These are phyloP conservation scores for Mesembryanthemum crystallinum DNA, from an alignment of 148 eudicot genomes.

Conservation along the genomic window DNA sequence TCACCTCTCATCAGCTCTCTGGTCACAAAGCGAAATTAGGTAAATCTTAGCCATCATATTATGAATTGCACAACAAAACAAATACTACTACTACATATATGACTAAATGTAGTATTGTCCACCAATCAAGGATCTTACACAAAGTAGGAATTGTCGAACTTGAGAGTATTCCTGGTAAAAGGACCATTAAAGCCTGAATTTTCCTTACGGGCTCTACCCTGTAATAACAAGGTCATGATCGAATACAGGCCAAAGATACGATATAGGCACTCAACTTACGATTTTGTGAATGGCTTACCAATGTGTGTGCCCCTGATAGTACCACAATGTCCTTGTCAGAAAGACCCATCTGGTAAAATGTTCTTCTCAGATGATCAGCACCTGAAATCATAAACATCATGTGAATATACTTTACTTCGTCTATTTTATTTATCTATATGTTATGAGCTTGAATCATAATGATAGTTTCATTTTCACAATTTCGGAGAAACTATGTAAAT, in stretches of 20 bases:
- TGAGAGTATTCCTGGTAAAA: conserved; percentile 70
- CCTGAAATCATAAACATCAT: conserved; percentile 30
- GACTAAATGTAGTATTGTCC: background rate
- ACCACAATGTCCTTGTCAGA: conserved; percentile 77
- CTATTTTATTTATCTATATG: too few relatives aligned
- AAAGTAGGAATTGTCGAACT: conserved; percentile 82
- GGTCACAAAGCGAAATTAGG: background rate
- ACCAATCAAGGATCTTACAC: conserved; percentile 38
- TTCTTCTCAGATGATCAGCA: conserved; percentile 54
- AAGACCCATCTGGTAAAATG: conserved; percentile 73
- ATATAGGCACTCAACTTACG: too few relatives aligned
- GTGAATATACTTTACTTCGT: too few relatives aligned
- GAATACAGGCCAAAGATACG: too few relatives aligned
- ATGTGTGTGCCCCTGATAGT: conserved; percentile 83
- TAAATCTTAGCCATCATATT: background rate
- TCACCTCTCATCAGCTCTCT: conserved; percentile 76
- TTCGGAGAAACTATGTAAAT: too few relatives aligned
- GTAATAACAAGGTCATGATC: background rate
- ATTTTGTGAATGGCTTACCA: conserved; percentile 40
- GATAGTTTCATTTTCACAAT: too few relatives aligned
- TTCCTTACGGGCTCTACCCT: conserved; percentile 83
- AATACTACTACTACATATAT: background rate
- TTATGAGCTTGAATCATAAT: too few relatives aligned
- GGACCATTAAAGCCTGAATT: conserved; percentile 83
- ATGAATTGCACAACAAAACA: background rate